Evolutionary conservation across 768 basidiomycete species (phyloP), one percentile per base, ranked within the genome.

Genomic region (Tylopilus sp.): DNA sequence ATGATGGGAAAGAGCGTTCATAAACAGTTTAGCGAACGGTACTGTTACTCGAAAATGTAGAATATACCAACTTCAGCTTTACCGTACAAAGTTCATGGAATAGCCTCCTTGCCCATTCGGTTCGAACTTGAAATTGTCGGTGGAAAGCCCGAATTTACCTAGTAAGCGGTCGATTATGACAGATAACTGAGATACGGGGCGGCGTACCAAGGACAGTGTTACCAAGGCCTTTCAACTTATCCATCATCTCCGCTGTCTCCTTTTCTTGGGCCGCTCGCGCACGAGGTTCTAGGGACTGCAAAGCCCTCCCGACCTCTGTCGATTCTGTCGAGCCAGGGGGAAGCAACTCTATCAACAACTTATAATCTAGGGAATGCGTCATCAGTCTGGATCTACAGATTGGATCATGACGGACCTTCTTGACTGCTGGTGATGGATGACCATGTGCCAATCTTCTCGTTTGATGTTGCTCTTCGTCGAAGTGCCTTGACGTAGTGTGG

Each of bases 101-200:
- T 98, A 98, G 0, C 96, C 93, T n/a, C 96, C 96, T 56, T 93
- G 86, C 7, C 87, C 91, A 58, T 96, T 95, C 17, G 92, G 92
- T 54, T 86, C 85, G 63, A 99, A 92, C 72, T 98, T 89, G 80
- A 98, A 98, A 73, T 96, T 98, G 66, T 98, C 86, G 0, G 95
- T 98, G 14, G 88, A 93, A 57, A 98, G 69, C 17, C 97, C 96
- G 65, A 98, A 98, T 55, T 89, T 90, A 4, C 92, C 92, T 95
- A 17, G 44, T 14, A 48, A 46, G 29, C 6, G 24, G 21, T 19
- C 21, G 13, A 33, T 45, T 7, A 33, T 43, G 21, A 41, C 53
- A 29, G 48, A 22, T 41, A 11, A 26, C 31, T 19, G 36, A 42
- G 36, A 16, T 45, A 14, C 17, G 36, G 7, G 45, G 9, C 34